A percentile compares a stretch with the other conserved stretches of the same genome.
These are phyloP conservation scores for Meredithiella fracta DNA, from an alignment of 2,329 filamentous ascomycete genomes.

Conservation along the genomic window DNA sequence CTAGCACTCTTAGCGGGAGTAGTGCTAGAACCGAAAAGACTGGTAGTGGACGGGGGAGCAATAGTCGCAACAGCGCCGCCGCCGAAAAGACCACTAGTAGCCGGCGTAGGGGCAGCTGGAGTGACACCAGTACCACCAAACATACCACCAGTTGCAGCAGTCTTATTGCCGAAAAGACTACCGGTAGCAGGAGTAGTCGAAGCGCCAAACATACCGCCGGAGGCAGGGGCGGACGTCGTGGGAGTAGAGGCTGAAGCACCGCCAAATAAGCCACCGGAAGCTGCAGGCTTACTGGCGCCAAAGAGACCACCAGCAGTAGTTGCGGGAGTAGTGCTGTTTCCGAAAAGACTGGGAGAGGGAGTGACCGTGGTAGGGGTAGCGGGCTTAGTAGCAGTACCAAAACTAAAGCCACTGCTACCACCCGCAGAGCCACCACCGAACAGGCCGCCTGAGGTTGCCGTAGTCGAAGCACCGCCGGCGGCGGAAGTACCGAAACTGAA, in stretches of 20 bases:
- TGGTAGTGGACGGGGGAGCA: slow-evolving; percentile 8
- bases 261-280: slow-evolving; percentile 26
- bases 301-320: slow-evolving; percentile 23
- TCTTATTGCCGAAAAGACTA: slow-evolving; percentile 21
- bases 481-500: slow-evolving; percentile 25
- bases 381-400: slow-evolving; percentile 15
- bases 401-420: slow-evolving; percentile 15
- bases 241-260: not conserved
- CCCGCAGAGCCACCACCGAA: slow-evolving; percentile 21
- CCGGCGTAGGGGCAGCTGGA: slow-evolving; percentile 15
- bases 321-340: slow-evolving; percentile 16
- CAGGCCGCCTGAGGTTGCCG: slow-evolving; percentile 25
- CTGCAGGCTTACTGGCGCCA: slow-evolving; percentile 17
- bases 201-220: slow-evolving; percentile 20
- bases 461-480: slow-evolving; percentile 21
- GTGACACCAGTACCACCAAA: slow-evolving; percentile 17
- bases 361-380: not conserved
- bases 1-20: slow-evolving; percentile 18
- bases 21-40: slow-evolving; percentile 12
- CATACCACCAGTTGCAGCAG: slow-evolving; percentile 17
- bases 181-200: slow-evolving; percentile 40
- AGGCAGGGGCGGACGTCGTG: slow-evolving; percentile 17
- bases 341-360: slow-evolving; percentile 14
- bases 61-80: slow-evolving; percentile 12
- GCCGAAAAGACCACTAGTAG: slow-evolving; percentile 17